Evolutionary conservation across 176 grass and related monocot species (phyloP), one percentile per base, ranked within the genome.

Genomic region (Avena eriantha): DNA sequence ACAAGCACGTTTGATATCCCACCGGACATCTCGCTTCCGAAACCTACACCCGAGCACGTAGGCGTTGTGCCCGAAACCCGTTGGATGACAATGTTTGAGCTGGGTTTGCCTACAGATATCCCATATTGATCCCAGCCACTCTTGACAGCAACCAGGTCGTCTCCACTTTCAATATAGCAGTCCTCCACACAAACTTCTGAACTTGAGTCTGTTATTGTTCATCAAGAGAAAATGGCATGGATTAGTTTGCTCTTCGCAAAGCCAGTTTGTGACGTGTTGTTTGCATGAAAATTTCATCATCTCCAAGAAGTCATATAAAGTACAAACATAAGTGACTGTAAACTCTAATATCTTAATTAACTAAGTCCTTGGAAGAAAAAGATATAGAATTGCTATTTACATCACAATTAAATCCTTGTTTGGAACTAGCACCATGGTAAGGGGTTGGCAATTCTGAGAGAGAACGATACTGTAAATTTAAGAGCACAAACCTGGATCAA

Each of bases 41-140:
- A 90, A 34, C 96, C 93, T 10, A 98, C 76, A 24, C 96, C 96
- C 1, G 96, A 98, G 83, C 96, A 98, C 6, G 96, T 98, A 0
- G 93, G 96, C 41, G 96, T 98, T 22, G 96, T 94, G 69, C 96
- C 96, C 7, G 92, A 93, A 64, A 98, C 53, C 64, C 96, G 91
- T 65, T 95, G 89, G 46, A 98, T 82, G 53, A 86, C 19, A 34
- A 94, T 92, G 92, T 93, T 87, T 14, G 86, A 89, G 77, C 96
- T 95, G 10, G 96, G 96, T 57, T 87, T 91, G 39, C 83, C 90
- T 41, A 78, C 7, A 34, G 80, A 88, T 73, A 95, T 94, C 39
- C 96, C 96, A 2, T 95, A 98, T n/a, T 98, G 93, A 77, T 96
- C 93, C 96, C 93, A 95, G 2, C 93, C 93, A 65, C 95, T 98